These are phyloP conservation scores for Lomentospora prolificans DNA, from an alignment of 2,329 filamentous ascomycete genomes.

Conservation along the genomic window DNA sequence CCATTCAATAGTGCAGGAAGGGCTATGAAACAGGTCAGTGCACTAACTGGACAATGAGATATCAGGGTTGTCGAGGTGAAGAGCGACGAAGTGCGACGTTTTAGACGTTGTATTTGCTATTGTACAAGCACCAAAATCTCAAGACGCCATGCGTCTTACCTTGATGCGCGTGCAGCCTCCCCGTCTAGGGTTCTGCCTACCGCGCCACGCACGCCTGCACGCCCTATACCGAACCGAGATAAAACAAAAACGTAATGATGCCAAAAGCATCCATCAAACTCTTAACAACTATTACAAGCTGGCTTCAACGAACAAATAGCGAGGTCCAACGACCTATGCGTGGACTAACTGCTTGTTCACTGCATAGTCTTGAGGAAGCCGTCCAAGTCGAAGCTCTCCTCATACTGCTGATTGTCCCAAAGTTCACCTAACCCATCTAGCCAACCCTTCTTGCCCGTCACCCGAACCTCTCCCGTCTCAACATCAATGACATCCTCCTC, in stretches of 20 bases:
- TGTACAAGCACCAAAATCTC: background rate
- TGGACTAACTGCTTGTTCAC: no score
- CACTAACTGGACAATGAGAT: no score
- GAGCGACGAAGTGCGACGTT: no score
- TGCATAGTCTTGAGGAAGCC: slow-evolving; percentile 95
- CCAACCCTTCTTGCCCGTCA: slow-evolving; percentile 94
- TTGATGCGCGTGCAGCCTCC: background rate
- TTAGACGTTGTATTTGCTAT: background rate
- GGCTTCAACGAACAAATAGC: no score
- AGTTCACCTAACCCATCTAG: slow-evolving; percentile 89
- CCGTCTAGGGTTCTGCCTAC: background rate
- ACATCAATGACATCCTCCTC: slow-evolving; percentile 88
- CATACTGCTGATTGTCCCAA: slow-evolving; percentile 96
- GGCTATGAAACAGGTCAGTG: background rate
- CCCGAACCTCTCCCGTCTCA: slow-evolving; percentile 85
- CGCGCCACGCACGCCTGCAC: background rate
- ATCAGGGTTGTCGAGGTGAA: background rate
- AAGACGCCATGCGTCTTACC: background rate
- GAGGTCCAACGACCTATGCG: no score
- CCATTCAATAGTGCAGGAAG: no score
- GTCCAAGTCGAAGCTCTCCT: slow-evolving; percentile 94
- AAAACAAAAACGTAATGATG: background rate
- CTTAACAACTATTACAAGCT: no score
- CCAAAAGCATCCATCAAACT: no score
- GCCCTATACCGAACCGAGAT: background rate